Percentiles rank a stretch among this genome's conserved stretches.
Conservation (phyloP, 176 grass and related monocot genomes). For the Raddia guianensis region DNA sequence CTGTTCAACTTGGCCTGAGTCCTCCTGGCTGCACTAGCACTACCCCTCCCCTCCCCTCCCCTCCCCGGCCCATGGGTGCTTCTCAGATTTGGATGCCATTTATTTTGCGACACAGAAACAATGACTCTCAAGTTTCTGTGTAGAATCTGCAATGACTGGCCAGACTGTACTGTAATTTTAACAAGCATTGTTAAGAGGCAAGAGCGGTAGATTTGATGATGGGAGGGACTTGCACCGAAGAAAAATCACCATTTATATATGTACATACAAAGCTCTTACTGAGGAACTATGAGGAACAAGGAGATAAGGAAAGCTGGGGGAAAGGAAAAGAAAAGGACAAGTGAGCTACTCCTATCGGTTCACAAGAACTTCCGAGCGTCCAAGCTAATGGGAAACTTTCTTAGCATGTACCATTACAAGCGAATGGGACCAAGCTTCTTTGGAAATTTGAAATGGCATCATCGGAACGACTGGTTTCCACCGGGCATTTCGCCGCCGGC, state of each 20-base stretch:
- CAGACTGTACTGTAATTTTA: background rate
- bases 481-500: constrained; percentile 43
- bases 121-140: background rate
- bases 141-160: constrained; percentile 28
- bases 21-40: background rate
- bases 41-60: background rate
- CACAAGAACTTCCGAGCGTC: constrained; percentile 57
- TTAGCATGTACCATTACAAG: constrained; percentile 57
- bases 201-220: background rate
- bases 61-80: background rate
- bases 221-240: constrained; percentile 26
- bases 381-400: constrained; percentile 53
- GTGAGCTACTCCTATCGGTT: constrained; percentile 64
- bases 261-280: constrained; percentile 65
- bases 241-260: constrained; percentile 84
- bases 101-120: background rate
- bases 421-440: constrained; percentile 44
- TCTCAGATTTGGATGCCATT: constrained; percentile 45
- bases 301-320: constrained; percentile 41
- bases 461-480: constrained; percentile 43
- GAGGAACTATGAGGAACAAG: constrained; percentile 28
- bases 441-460: constrained; percentile 54
- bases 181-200: background rate
- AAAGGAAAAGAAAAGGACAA: constrained; percentile 30
- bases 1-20: constrained; percentile 66